Evolutionary conservation across 495 filamentous ascomycete species (phyloP), one percentile per base, ranked within the genome.

Genomic region (Cairneyella variabilis): DNA sequence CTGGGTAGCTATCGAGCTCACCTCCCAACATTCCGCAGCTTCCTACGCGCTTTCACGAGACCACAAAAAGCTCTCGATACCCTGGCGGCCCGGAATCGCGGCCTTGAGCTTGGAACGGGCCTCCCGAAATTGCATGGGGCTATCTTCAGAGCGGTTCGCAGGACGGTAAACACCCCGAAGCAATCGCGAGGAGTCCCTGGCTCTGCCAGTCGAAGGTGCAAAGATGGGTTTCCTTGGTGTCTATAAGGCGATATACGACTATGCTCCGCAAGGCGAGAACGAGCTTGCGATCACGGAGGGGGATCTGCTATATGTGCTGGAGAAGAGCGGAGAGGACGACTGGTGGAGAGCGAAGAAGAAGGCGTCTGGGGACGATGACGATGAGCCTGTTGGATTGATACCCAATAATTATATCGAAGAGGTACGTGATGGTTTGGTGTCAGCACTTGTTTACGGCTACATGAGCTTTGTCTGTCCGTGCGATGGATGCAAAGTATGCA

Each of bases 311-410:
- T 97, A 92, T 67, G 76, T 99, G 27, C 75, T 97, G 43, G 90
- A 97, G 60, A 96, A 95, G 75, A 90, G 83, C 65, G 66, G 71
- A 23, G 91, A 96, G 5, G 92, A 97, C 73, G 89, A 89, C 64
- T 97, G 92, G 92, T 97, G 92, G 92, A 96, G 88, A 67, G 91
- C 88, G 17, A 97, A 97, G 77, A 97, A 96, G 80, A 96, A 91
- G 79, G 89, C 88, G 26, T 79, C 80, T n/a, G 79, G 70, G 37
- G 90, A 95, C 20, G 93, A 96, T 48, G 91, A 97, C 26, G 93
- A 97, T 46, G 93, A 98, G 67, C 93, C 93, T 3, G 83, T 90
- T 58, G 93, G 93, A 53, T 70, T 99, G 69, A 85, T 97, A 41
- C 92, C 93, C 23, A 92, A 86, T 61, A 99, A 97, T 69, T 99